Evolutionary conservation across 306 rosid species (phyloP), one percentile per base, ranked within the genome.

Genomic region (Rosa chinensis): DNA sequence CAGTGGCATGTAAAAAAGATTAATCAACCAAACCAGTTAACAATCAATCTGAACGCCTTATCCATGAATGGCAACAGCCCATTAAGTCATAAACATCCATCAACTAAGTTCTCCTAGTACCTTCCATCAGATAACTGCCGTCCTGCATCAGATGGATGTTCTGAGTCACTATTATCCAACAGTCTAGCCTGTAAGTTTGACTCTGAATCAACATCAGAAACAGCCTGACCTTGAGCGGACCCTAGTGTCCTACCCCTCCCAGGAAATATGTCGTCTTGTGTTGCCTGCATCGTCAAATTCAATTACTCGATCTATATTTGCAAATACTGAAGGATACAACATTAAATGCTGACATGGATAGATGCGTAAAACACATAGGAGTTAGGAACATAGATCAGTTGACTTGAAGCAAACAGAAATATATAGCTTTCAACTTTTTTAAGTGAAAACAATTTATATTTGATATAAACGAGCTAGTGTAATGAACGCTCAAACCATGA

Each of bases 171-270:
- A 81, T 82, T 76, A 67, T 90, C 98, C 88, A 95, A 78, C 59
- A 95, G 95, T 80, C 99, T 86, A 81, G 86, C 91, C 84, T 93
- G 99, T 74, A 95, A 89, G 81, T 90, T 90, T 85, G 93, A 90
- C 76, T 93, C 98, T 13, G 90, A 81, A 84, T 83, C 62, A 73
- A 53, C 81, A 81, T 73, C 87, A 73, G 93, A 81, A 83, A 77
- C 81, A 49, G 25, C 79, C 81, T 87, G 97, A 84, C 82, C 88
- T 80, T 76, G 92, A 82, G 21, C 76, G 73, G 90, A 58, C 77
- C 90, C 84, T 45, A 93, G 96, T n/a, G 94, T 70, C 88, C 98
- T 95, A 85, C 88, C 98, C 76, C 69, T 80, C 78, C 99, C 99
- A 40, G 97, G 98, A 89, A 95, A 95, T 82, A 92, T 88, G 78